Evolutionary conservation across 352 stramenopile genomes (phyloP).

Genomic region (Phytophthora brassicae): DNA sequence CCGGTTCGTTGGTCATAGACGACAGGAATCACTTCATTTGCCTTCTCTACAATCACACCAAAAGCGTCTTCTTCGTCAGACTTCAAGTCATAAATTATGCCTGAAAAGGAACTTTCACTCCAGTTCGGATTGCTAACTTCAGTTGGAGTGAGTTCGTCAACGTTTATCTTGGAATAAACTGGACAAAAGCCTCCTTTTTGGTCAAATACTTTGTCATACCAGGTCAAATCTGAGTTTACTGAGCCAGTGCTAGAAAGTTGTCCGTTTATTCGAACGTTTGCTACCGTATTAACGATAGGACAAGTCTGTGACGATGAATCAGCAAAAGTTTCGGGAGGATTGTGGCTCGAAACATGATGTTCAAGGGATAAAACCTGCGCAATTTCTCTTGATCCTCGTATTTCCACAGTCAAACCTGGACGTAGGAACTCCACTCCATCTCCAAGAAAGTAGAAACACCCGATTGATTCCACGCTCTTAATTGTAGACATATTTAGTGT

Average conservation of each 20-base stretch:
- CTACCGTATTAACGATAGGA: conserved; percentile 8
- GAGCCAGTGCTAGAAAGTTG: background rate
- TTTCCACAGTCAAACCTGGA: conserved; percentile 31
- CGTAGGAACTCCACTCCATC: conserved; percentile 45
- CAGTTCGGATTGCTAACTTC: conserved; percentile 5
- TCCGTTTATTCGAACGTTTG: conserved; percentile 10
- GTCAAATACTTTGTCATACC: conserved; percentile 28
- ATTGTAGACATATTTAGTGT: conserved; percentile 18
- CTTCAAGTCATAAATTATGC: conserved; percentile 18
- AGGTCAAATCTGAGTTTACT: background rate
- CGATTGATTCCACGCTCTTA: conserved; percentile 28
- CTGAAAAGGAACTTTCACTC: background rate
- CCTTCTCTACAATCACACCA: conserved; percentile 22
- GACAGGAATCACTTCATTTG: conserved; percentile 19
- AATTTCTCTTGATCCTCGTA: conserved; percentile 31
- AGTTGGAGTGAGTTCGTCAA: conserved; percentile 26
- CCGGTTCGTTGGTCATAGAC: conserved; percentile 1
- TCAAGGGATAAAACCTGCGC: conserved; percentile 37
- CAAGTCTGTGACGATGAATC: background rate
- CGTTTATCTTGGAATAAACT: conserved; percentile 21
- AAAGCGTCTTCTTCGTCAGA: background rate
- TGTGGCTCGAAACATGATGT: conserved; percentile 3
- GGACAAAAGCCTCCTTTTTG: background rate
- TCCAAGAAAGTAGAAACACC: conserved; percentile 35
- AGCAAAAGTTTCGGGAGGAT: conserved; percentile 5